These are phyloP conservation scores for Fusarium vanettenii DNA, from an alignment of 2,329 filamentous ascomycete genomes.

Conservation along the genomic window DNA sequence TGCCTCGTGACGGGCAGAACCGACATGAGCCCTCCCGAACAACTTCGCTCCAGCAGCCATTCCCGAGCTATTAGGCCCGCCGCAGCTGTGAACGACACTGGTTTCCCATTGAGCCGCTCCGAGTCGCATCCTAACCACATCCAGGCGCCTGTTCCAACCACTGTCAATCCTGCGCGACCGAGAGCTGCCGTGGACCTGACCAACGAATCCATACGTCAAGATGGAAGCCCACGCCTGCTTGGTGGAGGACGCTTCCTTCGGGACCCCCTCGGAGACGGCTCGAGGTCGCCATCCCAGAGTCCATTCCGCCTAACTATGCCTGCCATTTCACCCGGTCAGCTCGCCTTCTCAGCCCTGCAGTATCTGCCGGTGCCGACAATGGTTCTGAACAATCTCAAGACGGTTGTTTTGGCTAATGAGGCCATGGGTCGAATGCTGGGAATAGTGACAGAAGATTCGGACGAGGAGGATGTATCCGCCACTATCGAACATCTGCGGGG, in stretches of 20 bases:
- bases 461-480: constrained; percentile 55
- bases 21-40: constrained; percentile 50
- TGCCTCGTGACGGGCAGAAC: constrained; percentile 40
- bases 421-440: constrained; percentile 78
- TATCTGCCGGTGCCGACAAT: constrained; percentile 79
- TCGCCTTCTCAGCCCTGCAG: constrained; percentile 76
- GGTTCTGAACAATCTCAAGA: constrained; percentile 76
- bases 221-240: constrained; percentile 42
- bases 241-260: constrained; percentile 50
- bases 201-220: constrained; percentile 28
- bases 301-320: constrained; percentile 58
- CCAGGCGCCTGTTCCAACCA: constrained; percentile 25
- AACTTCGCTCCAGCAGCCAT: constrained; percentile 45
- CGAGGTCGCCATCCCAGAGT: constrained; percentile 52
- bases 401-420: constrained; percentile 79
- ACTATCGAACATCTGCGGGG: constrained; percentile 72
- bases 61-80: constrained; percentile 43
- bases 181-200: constrained; percentile 30
- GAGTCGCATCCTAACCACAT: constrained; percentile 28
- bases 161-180: constrained; percentile 24
- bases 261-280: constrained; percentile 42
- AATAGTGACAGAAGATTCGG: constrained; percentile 58
- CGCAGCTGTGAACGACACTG: constrained; percentile 37
- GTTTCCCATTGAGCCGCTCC: constrained; percentile 28
- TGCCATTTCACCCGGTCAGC: constrained; percentile 61